Evolutionary conservation across 2,329 filamentous ascomycete genomes (phyloP).

Genomic region (Blastomyces emzantsi): DNA sequence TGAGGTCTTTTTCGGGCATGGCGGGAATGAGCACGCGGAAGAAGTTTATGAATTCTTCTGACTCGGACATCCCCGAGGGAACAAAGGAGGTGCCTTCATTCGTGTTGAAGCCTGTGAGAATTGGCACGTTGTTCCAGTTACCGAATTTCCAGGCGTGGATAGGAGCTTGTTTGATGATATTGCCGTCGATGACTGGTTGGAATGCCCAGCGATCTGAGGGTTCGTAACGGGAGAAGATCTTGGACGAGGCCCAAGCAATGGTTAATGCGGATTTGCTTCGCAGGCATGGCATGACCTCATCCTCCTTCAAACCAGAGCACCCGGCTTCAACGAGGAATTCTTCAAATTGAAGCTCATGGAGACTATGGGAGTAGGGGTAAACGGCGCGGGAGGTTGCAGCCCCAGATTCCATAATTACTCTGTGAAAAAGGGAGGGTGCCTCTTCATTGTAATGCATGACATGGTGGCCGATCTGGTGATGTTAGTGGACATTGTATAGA

Average conservation of each 20-base stretch:
- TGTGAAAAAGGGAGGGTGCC: conserved; percentile 34
- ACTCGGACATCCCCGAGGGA: conserved; percentile 39
- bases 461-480: conserved; percentile 56
- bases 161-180: conserved; percentile 50
- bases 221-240: conserved; percentile 40
- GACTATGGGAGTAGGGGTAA: conserved; percentile 31
- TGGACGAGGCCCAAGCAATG: conserved; percentile 34
- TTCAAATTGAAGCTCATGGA: conserved; percentile 40
- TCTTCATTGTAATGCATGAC: conserved; percentile 43
- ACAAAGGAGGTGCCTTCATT: conserved; percentile 62
- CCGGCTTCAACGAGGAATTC: conserved; percentile 33
- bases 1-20: conserved; percentile 45
- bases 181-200: conserved; percentile 59
- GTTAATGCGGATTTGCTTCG: conserved; percentile 30
- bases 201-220: conserved; percentile 49
- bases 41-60: conserved; percentile 50
- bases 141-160: conserved; percentile 50
- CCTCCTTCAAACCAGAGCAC: conserved; percentile 23
- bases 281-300: conserved; percentile 35
- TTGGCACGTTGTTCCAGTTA: conserved; percentile 48
- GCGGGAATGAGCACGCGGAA: conserved; percentile 54
- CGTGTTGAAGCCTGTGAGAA: conserved; percentile 61
- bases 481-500: neutral
- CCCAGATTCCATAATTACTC: conserved; percentile 41
- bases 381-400: conserved; percentile 41